These are phyloP conservation scores for Huntiella moniliformis DNA, from an alignment of 2,329 filamentous ascomycete genomes.

Conservation along the genomic window DNA sequence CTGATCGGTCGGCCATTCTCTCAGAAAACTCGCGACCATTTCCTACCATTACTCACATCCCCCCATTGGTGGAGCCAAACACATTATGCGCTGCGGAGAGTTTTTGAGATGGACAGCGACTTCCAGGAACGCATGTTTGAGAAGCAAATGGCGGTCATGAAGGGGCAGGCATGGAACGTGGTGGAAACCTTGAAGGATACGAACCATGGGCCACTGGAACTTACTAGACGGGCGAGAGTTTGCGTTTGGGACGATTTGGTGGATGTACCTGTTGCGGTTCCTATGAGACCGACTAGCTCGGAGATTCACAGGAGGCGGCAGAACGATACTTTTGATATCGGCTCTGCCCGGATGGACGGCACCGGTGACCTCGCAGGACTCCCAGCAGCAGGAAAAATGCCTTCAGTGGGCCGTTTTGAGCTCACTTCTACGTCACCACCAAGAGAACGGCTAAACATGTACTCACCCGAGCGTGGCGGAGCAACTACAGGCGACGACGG, in stretches of 20 bases:
- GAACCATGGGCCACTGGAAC: constrained; percentile 83
- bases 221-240: constrained; percentile 76
- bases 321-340: constrained; percentile 48
- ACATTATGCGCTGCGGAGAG: constrained; percentile 62
- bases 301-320: constrained; percentile 54
- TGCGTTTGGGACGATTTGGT: constrained; percentile 98
- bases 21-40: constrained; percentile 80
- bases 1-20: constrained; percentile 94
- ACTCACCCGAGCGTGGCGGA: constrained; percentile 23
- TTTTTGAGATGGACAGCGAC: constrained; percentile 84
- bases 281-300: constrained; percentile 66
- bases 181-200: constrained; percentile 87
- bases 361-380: constrained; percentile 51
- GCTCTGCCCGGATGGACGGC: constrained; percentile 22
- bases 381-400: constrained; percentile 43
- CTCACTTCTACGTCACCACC: constrained; percentile 24
- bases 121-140: constrained; percentile 99
- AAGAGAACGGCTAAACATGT: constrained; percentile 20
- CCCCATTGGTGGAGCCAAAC: constrained; percentile 96
- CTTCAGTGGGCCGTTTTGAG: constrained; percentile 60
- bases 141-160: constrained; percentile 97
- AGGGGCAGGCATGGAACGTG: constrained; percentile 97
- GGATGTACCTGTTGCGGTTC: constrained; percentile 84
- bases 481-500: background rate
- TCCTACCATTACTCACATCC: constrained; percentile 85